Conservation (phyloP, 2,329 filamentous ascomycete species). For the Apiospora aurea region DNA sequence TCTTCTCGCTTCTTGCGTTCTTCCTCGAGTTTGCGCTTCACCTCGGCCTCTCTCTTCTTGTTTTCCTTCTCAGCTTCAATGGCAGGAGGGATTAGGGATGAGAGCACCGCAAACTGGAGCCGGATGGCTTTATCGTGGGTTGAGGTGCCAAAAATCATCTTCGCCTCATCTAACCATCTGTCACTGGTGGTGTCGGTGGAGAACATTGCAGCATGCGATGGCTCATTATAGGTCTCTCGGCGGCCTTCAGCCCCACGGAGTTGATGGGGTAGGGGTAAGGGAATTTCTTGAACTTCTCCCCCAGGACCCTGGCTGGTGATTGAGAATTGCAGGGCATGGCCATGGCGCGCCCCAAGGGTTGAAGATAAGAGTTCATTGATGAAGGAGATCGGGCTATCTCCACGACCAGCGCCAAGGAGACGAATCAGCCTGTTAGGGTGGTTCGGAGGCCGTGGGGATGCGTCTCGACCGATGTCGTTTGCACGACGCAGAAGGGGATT, state of each 20-base stretch:
- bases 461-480: conserved; percentile 51
- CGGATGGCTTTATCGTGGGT: conserved; percentile 72
- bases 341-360: conserved; percentile 50
- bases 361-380: conserved; percentile 64
- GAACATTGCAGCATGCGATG: conserved; percentile 80
- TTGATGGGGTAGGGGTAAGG: conserved; percentile 41
- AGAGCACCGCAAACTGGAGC: conserved; percentile 73
- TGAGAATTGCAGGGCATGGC: conserved; percentile 66
- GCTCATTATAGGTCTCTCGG: conserved; percentile 63
- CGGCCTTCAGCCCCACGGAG: conserved; percentile 55
- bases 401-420: conserved; percentile 49
- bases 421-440: conserved; percentile 61
- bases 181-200: conserved; percentile 72
- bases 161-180: conserved; percentile 90
- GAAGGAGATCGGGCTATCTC: conserved; percentile 61
- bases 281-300: conserved; percentile 60
- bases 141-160: conserved; percentile 81
- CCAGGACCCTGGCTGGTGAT: conserved; percentile 57
- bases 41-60: conserved; percentile 65
- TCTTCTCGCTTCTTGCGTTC: conserved; percentile 60
- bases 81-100: conserved; percentile 80
- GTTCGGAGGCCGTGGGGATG: conserved; percentile 54
- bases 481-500: conserved; percentile 84
- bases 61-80: conserved; percentile 80
- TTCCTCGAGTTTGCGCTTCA: conserved; percentile 62